Base-by-base conservation (phyloP, 2,329 filamentous ascomycete genomes). In the Hypoxylon sp. region DNA sequence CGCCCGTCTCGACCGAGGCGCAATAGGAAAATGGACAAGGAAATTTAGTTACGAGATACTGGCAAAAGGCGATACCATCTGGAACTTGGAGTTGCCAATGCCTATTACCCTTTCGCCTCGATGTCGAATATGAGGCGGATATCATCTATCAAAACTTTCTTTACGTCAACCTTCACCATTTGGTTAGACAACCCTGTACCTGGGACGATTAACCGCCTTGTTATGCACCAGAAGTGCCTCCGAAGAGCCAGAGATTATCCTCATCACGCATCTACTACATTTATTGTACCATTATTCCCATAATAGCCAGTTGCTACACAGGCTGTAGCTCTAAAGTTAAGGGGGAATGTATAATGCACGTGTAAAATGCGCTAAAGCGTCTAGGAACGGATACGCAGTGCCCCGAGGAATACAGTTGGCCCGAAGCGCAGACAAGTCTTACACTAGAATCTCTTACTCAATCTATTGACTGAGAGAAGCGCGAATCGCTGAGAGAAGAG, bases 41-140 rank as follows among this genome's bases (percentile, higher is more conserved):
- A 63, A 63, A 56, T 58, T 56, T 61, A 51, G 55, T 40, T 64
- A 25, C 49, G 49, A 54, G 25, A 64, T 68, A 63, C 50, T 72
- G 72, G 68, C 67, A 72, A 71, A 70, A 68, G 20, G 62, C 65
- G 42, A 30, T 61, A 58, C 49, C 72, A 70, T 73, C 54, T 72
- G 67, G 70, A 69, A 72, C 46, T 60, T 64, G 48, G 46, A 40
- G 40, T 61, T 61, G 40, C 13, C 17, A 72, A 63, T 71, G 35
- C 67, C 67, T 72, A 74, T 73, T 72, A 73, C 64, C 69, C 69
- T 67, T 63, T 71, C 46, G 68, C 70, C 66, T 72, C 61, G 66
- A 68, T 44, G 57, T 67, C 58, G 46, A 71, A 64, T 63, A 64
- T 73, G 70, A 72, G 66, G 70, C 65, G 53, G 60, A 67, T 68